These are phyloP conservation scores for Kodamaea sp. DNA, from an alignment of 1,139 yeast genomes.

Conservation along the genomic window DNA sequence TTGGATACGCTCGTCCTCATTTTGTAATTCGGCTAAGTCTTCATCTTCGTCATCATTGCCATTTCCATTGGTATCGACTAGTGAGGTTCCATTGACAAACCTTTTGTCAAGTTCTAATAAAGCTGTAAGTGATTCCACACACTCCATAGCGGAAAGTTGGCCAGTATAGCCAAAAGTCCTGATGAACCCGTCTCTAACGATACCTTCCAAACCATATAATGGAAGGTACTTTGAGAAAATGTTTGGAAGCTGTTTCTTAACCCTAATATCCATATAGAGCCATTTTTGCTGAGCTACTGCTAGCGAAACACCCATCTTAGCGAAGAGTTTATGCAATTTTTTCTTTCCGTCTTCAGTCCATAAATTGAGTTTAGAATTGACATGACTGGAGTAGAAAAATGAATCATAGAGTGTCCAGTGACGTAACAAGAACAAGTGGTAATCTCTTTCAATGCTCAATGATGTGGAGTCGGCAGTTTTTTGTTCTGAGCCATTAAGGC, in stretches of 20 bases:
- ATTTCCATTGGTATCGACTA: constrained; percentile 9
- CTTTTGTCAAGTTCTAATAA: constrained; percentile 67
- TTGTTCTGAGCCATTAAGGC: constrained; percentile 23
- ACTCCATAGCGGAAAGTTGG: constrained; percentile 87
- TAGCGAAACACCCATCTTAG: constrained; percentile 92
- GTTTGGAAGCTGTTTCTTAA: constrained; percentile 71
- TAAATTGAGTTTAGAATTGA: constrained; percentile 79
- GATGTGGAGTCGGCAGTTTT: constrained; percentile 65
- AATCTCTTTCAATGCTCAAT: constrained; percentile 76
- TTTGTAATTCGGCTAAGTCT: constrained; percentile 19
- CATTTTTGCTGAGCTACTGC: constrained; percentile 89
- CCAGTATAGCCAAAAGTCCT: constrained; percentile 88
- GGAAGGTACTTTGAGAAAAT: constrained; percentile 73
- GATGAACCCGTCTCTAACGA: constrained; percentile 82
- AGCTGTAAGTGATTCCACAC: constrained; percentile 86
- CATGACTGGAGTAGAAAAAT: constrained; percentile 84
- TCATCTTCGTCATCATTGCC: constrained; percentile 22
- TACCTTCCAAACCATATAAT: constrained; percentile 78
- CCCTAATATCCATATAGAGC: constrained; percentile 82
- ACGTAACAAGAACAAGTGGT: constrained; percentile 79
- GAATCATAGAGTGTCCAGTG: constrained; percentile 95
- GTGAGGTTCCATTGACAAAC: constrained; percentile 13
- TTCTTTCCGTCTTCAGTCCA: constrained; percentile 95
- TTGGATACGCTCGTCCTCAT: constrained; percentile 41
- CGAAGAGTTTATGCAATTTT: constrained; percentile 85